Evolutionary conservation across 805 yeast genomes (phyloP), one percentile per base, ranked within the genome.

Genomic region (Zygotorulaspora chibaensis): DNA sequence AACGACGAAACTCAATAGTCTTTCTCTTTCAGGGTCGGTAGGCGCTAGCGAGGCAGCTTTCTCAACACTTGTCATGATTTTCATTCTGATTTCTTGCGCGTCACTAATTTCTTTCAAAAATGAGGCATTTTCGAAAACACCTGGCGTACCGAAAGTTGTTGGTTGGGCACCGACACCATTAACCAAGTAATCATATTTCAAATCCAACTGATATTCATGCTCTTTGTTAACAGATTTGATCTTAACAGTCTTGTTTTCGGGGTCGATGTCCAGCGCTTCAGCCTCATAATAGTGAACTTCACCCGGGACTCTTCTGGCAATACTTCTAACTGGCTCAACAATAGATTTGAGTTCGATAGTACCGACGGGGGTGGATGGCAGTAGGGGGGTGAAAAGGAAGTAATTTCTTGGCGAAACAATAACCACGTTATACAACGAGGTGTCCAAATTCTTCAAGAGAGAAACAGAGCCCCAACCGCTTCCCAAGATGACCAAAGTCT

Each of bases 381-480:
- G 75, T 64, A 90, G 73, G n/a, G 98, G 97, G 47, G 98, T 90
- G 76, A 91, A 90, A 59, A 90, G 74, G 71, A 90, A 89, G 74
- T 87, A 91, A 75, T 90, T 91, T 73, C 97, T 81, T 52, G 98
- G 97, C 35, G 96, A 87, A 38, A 90, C 85, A 46, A 90, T 81
- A 40, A 88, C 81, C 41, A 90, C 96, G 63, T 91, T 87, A 71
- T 88, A 90, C 66, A 83, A 74, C 39, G 90, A 73, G 35, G 96
- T 84, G 66, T 90, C 96, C 65, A 90, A 73, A 62, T 81, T 79
- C 71, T 87, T 87, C 69, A 90, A 75, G 50, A 89, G 71, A 6
- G 96, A 82, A 43, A 90, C 83, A 10, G 95, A 79, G 50, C 96
- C 97, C 98, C 98, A 90, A 44, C 97, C 98, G 17, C 96, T 81